Evolutionary conservation across 805 yeast species (phyloP).

Genomic region (Brettanomyces sp.): DNA sequence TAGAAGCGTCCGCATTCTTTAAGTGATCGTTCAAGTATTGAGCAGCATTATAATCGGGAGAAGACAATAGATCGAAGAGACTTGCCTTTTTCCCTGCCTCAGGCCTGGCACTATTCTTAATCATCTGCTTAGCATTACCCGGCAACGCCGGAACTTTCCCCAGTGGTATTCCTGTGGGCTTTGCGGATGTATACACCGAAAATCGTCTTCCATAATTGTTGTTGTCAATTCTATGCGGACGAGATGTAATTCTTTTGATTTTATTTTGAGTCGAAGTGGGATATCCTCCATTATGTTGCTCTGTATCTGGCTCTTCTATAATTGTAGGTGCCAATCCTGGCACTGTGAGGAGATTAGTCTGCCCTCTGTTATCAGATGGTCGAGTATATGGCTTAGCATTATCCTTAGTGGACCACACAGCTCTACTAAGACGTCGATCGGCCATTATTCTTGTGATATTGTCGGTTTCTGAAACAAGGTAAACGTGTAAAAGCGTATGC

Average conservation of each 20-base stretch:
- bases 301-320: background rate
- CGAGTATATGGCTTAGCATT: slow-evolving; percentile 2
- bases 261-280: background rate
- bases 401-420: slow-evolving; percentile 18
- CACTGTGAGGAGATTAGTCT: background rate
- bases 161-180: slow-evolving; percentile 4
- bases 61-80: slow-evolving; percentile 21
- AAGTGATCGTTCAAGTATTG: slow-evolving; percentile 40
- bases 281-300: background rate
- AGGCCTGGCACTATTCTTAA: background rate
- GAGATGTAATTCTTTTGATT: background rate
- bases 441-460: background rate
- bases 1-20: slow-evolving; percentile 58
- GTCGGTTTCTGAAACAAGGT: too few species aligned
- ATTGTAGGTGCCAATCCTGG: background rate
- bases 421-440: slow-evolving; percentile 17
- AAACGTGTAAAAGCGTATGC: too few species aligned
- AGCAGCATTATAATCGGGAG: slow-evolving; percentile 37
- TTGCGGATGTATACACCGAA: slow-evolving; percentile 7
- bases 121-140: background rate
- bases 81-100: background rate
- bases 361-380: slow-evolving; percentile 1
- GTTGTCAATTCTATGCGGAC: slow-evolving; percentile 13
- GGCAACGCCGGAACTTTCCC: background rate
- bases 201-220: slow-evolving; percentile 15